Base-by-base conservation (phyloP, 805 yeast genomes). In the Saturnispora hagleri region DNA sequence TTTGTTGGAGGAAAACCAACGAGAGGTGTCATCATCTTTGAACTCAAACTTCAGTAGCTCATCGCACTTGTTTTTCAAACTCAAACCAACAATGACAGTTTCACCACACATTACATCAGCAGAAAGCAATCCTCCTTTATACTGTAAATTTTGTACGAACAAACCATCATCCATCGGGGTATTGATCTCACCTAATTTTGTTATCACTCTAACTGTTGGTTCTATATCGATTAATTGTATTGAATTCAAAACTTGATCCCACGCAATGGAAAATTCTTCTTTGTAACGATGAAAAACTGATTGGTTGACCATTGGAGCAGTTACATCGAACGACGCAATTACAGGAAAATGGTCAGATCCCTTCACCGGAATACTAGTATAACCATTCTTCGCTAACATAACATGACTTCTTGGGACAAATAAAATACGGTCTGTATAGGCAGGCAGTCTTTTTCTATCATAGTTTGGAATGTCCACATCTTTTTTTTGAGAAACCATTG, bases 291-390 rank as follows among this genome's bases (percentile, higher is more conserved):
- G 63, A 13, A 78, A 64, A 44, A 60, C 62, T 5, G 58, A 66
- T 15, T 60, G 60, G 59, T 80, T 71, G 9, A 76, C 63, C 3
- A 73, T 51, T 12, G 66, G 63, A 1, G 69, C 58, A 0, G 61
- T 55, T 3, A 73, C 43, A 7, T 55, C 56, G 44, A 66, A 72
- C 17, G 67, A 71, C 3, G 75, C 63, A 13, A 62, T 60, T 2
- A 81, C 84, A 0, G 86, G 85, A 48, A 72, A 69, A 60, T 81
- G 86, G 57, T 81, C 86, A 0, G 83, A 78, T 0, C 70, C 60
- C 7, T 47, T 46, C 5, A 66, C 52, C 0, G 60, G 59, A 5
- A 65, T 57, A 0, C 58, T 45, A 31, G 62, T 58, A 27, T 66
- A 62, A 1, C 54, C 24, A 2, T 48, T 31, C 31, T 58, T 62